Evolutionary conservation across 331 rosid species (phyloP), one percentile per base, ranked within the genome.

Genomic region (Cydonia oblonga): DNA sequence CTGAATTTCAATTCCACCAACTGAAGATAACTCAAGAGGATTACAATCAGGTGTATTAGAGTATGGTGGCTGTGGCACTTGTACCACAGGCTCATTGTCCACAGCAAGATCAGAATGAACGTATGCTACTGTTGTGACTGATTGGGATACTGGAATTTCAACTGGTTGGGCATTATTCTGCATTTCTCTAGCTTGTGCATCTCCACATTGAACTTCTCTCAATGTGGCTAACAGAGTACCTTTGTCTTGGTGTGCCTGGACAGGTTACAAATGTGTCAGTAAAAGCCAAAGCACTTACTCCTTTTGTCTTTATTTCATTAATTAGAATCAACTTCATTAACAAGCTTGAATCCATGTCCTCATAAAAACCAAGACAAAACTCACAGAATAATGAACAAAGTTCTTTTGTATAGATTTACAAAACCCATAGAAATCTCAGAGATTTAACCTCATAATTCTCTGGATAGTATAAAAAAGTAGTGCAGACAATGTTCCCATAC

Each of bases 1-100:
- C 75, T 58, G 80, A 74, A 70, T 72, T 79, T 70, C 88, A 76
- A 28, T 71, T 80, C 71, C 82, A 75, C 74, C 72, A 66, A 73
- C 79, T n/a, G 53, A 60, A 70, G 81, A 63, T 67, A 26, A 59
- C 33, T 71, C 75, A 72, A 72, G 52, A 44, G 68, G 40, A 78
- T 33, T 57, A 74, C 24, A 61, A 42, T 73, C 77, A 76, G 70
- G 44, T 57, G 78, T 62, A 75, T 68, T 77, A 40, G 83, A 29
- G 18, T 80, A 42, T 46, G 35, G 73, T 3, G 57, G 13, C 24
- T 19, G 62, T 54, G 66, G 75, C 67, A 61, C 75, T 81, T 80
- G 81, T 66, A 22, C 80, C 19, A 70, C 70, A 68, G 84, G 81
- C 76, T 80, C 89, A 38, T 62, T 71, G 64, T 53, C 28, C 23